phyloP scores from a whole-genome alignment of 164 flowering plant species.

The Vitis riparia region DNA sequence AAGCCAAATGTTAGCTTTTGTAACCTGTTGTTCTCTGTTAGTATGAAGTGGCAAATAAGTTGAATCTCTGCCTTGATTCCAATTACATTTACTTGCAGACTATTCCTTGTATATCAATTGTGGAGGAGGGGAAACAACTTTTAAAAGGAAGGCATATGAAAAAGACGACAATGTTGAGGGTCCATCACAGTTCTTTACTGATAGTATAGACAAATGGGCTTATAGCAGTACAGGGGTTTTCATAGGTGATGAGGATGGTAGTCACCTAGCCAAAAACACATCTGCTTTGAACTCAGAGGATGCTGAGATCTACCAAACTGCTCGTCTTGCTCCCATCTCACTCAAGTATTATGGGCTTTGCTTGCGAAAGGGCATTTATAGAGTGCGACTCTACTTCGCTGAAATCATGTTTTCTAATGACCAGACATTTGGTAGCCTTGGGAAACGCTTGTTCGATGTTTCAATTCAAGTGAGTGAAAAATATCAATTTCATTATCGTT shows the following conservation, averaged over 20 bases:
- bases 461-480: constrained; percentile 61
- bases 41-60: not conserved
- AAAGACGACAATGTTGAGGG: constrained; percentile 50
- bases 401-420: constrained; percentile 67
- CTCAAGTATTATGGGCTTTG: constrained; percentile 85
- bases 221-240: constrained; percentile 60
- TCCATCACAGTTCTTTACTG: constrained; percentile 31
- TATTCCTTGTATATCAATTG: constrained; percentile 69
- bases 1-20: constrained; percentile 42
- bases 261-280: constrained; percentile 24
- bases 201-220: constrained; percentile 46
- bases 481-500: not conserved
- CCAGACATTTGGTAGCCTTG: constrained; percentile 46
- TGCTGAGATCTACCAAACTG: constrained; percentile 40
- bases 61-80: not conserved
- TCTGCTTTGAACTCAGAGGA: constrained; percentile 21
- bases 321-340: constrained; percentile 71
- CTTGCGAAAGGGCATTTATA: constrained; percentile 62
- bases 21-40: not conserved
- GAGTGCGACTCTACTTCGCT: constrained; percentile 77
- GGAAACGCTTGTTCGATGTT: constrained; percentile 76
- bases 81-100: constrained; percentile 33
- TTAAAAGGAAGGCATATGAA: constrained; percentile 16
- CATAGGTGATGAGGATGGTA: constrained; percentile 19
- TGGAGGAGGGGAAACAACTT: constrained; percentile 43